Conservation (phyloP, 2,329 filamentous ascomycete species). For the Penicillium sp. region DNA sequence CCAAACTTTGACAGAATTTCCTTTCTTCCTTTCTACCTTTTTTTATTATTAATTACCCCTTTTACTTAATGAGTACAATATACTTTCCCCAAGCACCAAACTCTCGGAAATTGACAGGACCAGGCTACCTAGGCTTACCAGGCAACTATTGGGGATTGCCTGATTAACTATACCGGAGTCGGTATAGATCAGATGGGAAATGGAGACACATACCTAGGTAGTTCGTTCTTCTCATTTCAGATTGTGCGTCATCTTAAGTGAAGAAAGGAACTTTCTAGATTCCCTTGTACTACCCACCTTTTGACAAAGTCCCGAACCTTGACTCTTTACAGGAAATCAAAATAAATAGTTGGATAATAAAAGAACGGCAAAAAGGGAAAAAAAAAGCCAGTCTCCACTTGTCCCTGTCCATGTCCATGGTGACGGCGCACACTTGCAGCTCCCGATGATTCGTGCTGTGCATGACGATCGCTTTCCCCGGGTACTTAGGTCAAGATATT, state of each 20-base stretch:
- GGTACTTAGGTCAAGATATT: neutral
- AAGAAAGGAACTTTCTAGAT: neutral
- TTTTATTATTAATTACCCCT: neutral
- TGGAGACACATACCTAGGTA: neutral
- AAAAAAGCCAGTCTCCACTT: conserved; percentile 14
- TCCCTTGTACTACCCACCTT: neutral
- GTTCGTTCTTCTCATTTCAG: neutral
- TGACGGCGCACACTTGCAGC: conserved; percentile 27
- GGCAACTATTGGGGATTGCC: conserved; percentile 10
- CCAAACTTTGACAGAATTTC: neutral
- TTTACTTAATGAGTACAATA: neutral
- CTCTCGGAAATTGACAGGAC: conserved; percentile 24
- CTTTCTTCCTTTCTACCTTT: neutral
- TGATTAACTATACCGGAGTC: conserved; percentile 10
- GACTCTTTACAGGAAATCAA: neutral
- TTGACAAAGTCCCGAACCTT: neutral
- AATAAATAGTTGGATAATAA: neutral
- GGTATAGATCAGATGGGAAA: conserved; percentile 14
- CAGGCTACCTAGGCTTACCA: conserved; percentile 5
- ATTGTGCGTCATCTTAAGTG: neutral
- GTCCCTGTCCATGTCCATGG: conserved; percentile 29
- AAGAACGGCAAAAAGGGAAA: neutral
- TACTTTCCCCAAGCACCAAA: conserved; percentile 16
- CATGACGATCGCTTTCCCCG: conserved; percentile 17
- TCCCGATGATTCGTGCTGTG: conserved; percentile 19